Evolutionary conservation across 2,329 filamentous ascomycete species (phyloP), one percentile per base, ranked within the genome.

Genomic region (Helotiales sp.): DNA sequence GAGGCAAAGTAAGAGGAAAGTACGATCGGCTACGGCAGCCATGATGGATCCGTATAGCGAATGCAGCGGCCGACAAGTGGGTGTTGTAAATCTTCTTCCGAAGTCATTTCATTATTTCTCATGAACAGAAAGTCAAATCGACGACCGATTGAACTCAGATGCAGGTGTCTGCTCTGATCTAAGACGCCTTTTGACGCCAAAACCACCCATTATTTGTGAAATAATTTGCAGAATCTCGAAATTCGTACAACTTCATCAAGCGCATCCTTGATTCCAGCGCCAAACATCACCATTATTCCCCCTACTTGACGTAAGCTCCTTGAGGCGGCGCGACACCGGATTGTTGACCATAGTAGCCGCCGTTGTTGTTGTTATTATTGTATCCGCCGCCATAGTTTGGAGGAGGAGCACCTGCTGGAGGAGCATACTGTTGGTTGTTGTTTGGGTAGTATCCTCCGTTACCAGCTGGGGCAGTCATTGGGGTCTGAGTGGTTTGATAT

Each of bases 291-390:
- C 22, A 25, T n/a, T 33, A 33, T 30, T 42, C 22, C 33, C 42
- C 27, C 19, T 50, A 55, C 25, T 55, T 55, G 15, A 55, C 33
- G 55, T 65, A 63, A 9, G 53, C 56, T 42, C 54, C 53, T 47
- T 54, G 33, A 29, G 64, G 65, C 36, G 61, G 60, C 25, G 63
- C 55, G n/a, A 63, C 53, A 1, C 60, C 63, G 48, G 54, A 47
- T 34, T 58, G 56, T 50, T 59, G 51, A 5, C 58, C 61, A 42
- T 63, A 59, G 51, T 66, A 66, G 4, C 27, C 53, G 5, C 22
- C 27, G 30, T 57, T 57, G 1, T 24, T n/a, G 15, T 24, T 9
- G 5, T 31, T 31, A 38, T 57, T 57, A 1, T 24, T n/a, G 15
- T 24, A 24, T 13, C 22, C 22, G 24, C 27, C 33, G 12, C 24